A percentile compares a stretch with the other conserved stretches of the same genome.
phyloP scores from a whole-genome alignment of 2,329 filamentous ascomycete species.

The Dendrostoma leiphaemia region DNA sequence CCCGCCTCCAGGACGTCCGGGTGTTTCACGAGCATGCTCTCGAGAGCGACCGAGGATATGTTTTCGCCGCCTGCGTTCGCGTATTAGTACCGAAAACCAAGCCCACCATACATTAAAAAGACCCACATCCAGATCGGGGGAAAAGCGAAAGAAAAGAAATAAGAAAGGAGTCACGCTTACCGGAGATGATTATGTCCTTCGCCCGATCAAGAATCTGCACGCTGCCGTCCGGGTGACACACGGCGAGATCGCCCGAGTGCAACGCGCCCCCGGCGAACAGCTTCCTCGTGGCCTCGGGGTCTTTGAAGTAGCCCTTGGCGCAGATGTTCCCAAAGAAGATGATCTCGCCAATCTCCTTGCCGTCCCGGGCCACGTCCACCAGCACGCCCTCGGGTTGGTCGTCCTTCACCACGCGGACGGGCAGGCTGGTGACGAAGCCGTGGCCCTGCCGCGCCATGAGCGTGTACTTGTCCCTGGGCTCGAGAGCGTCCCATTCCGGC shows the following conservation, averaged over 20 bases:
- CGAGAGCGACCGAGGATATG: slow-evolving; percentile 89
- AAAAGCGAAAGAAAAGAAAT: slow-evolving; percentile 3
- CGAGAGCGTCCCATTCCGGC: slow-evolving; percentile 77
- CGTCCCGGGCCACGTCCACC: slow-evolving; percentile 49
- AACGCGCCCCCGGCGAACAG: slow-evolving; percentile 83
- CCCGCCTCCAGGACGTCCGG: slow-evolving; percentile 88
- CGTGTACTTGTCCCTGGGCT: slow-evolving; percentile 73
- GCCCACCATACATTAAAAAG: too few relatives aligned
- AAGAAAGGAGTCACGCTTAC: slow-evolving; percentile 42
- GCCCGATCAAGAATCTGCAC: slow-evolving; percentile 90
- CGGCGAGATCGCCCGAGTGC: slow-evolving; percentile 89
- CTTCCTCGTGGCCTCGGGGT: slow-evolving; percentile 79
- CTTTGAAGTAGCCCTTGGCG: slow-evolving; percentile 87
- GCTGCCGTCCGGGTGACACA: slow-evolving; percentile 88
- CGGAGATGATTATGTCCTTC: slow-evolving; percentile 98
- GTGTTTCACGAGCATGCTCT: slow-evolving; percentile 85
- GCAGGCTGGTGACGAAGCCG: slow-evolving; percentile 80
- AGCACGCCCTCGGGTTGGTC: slow-evolving; percentile 67
- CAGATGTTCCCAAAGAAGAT: slow-evolving; percentile 92
- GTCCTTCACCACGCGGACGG: slow-evolving; percentile 77
- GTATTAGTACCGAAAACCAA: too few relatives aligned
- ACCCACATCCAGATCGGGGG: too few relatives aligned
- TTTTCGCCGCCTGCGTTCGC: slow-evolving; percentile 79
- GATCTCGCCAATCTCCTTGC: slow-evolving; percentile 50
- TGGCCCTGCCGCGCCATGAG: slow-evolving; percentile 94